A percentile compares a stretch with the other conserved stretches of the same genome.
phyloP scores from a whole-genome alignment of 1,284 basidiomycete genomes.

The Exobasidium rhododendri region DNA sequence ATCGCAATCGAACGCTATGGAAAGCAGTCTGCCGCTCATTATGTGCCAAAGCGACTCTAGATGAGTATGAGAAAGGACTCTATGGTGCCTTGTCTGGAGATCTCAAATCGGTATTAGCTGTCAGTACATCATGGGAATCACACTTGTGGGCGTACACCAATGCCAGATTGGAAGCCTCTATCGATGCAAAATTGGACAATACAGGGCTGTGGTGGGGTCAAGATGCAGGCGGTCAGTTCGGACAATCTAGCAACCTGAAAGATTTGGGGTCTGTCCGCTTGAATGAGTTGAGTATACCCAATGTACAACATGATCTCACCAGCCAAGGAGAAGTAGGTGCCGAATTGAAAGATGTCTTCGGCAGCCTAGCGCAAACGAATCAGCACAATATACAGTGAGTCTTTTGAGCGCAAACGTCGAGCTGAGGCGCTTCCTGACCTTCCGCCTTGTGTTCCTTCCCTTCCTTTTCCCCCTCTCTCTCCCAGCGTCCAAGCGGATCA shows the following conservation, averaged over 20 bases:
- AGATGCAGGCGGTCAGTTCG: conserved; percentile 23
- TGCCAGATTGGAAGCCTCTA: conserved; percentile 76
- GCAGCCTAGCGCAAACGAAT: conserved; percentile 42
- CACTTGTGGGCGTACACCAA: conserved; percentile 88
- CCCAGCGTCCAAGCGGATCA: conserved; percentile 62
- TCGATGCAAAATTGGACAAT: conserved; percentile 60
- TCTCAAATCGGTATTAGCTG: conserved; percentile 68
- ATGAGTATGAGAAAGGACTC: conserved; percentile 73
- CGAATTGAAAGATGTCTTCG: conserved; percentile 38
- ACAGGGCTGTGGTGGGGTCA: conserved; percentile 56
- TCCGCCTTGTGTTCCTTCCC: too few species aligned
- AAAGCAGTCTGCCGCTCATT: conserved; percentile 46
- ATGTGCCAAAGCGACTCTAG: conserved; percentile 62
- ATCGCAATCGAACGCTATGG: conserved; percentile 49
- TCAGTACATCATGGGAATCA: conserved; percentile 83
- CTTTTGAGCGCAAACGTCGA: not conserved
- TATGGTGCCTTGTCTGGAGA: conserved; percentile 88
- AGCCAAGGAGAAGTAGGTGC: conserved; percentile 4
- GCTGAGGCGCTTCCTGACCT: not conserved
- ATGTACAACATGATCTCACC: not conserved
- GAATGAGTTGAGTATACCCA: conserved; percentile 16
- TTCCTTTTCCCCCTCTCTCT: too few species aligned
- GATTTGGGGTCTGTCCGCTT: conserved; percentile 35
- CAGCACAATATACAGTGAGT: conserved; percentile 29
- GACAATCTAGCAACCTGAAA: conserved; percentile 20